Percentiles rank a stretch among this genome's conserved stretches.
These are phyloP conservation scores for Boletellus ananas DNA, from an alignment of 768 basidiomycete species.

Conservation along the genomic window DNA sequence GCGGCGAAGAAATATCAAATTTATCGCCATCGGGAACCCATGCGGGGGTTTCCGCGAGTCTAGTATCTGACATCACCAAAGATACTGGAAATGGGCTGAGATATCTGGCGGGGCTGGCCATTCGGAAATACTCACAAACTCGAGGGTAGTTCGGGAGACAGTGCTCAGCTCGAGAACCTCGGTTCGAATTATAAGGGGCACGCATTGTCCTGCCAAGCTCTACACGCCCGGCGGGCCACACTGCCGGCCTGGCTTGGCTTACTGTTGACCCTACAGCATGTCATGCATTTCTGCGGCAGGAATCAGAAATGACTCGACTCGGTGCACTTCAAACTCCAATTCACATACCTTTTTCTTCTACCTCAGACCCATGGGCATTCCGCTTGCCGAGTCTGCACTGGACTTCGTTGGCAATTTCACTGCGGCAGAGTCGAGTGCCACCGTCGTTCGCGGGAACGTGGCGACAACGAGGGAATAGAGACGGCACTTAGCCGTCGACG, in stretches of 20 bases:
- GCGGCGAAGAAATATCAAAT: background rate
- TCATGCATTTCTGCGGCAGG: slow-evolving; percentile 2
- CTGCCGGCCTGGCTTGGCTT: slow-evolving; percentile 11
- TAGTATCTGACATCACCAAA: slow-evolving; percentile 1
- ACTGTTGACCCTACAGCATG: background rate
- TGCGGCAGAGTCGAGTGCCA: too few relatives aligned
- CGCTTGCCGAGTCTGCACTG: background rate
- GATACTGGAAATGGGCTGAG: slow-evolving; percentile 1
- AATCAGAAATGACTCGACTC: slow-evolving; percentile 5
- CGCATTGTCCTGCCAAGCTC: background rate
- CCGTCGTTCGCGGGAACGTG: too few relatives aligned
- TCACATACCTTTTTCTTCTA: background rate
- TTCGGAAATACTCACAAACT: slow-evolving; percentile 5
- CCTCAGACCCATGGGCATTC: background rate
- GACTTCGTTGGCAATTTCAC: background rate
- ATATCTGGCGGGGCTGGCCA: background rate
- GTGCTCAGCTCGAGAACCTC: background rate
- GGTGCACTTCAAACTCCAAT: background rate
- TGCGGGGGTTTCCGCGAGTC: background rate
- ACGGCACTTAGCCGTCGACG: background rate
- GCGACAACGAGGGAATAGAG: too few relatives aligned
- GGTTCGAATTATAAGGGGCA: slow-evolving; percentile 6
- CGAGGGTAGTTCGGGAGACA: background rate
- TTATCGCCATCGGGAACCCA: background rate
- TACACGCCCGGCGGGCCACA: background rate